Evolutionary conservation across 2,329 filamentous ascomycete genomes (phyloP).

Genomic region (Zasmidium citrigriseum): DNA sequence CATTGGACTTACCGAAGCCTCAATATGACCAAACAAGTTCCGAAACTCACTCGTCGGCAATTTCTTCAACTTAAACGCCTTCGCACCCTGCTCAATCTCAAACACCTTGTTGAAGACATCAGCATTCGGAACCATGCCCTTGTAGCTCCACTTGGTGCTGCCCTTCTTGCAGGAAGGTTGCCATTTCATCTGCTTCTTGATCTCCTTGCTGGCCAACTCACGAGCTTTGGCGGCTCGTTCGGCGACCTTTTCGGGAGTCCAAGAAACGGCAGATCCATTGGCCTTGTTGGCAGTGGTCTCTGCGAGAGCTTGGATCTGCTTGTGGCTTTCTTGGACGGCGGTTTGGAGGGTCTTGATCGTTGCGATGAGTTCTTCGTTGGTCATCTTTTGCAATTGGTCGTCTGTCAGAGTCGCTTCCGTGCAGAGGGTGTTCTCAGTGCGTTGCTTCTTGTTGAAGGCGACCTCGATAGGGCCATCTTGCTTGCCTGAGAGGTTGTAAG

Average conservation of each 20-base stretch:
- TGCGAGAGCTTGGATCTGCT: neutral
- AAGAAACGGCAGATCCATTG: neutral
- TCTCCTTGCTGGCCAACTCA: neutral
- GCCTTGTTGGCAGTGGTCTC: neutral
- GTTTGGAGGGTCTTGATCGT: neutral
- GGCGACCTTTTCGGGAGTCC: constrained; percentile 4
- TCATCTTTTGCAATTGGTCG: neutral
- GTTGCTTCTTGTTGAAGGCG: neutral
- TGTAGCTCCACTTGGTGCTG: constrained; percentile 3
- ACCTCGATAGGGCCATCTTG: neutral
- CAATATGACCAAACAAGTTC: neutral
- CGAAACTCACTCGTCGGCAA: neutral
- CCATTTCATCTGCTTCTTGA: constrained; percentile 14
- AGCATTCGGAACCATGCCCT: neutral
- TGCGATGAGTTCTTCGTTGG: neutral
- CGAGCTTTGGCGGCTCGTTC: constrained; percentile 2
- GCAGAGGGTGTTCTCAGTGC: neutral
- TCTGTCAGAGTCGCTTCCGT: neutral
- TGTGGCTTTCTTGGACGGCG: neutral
- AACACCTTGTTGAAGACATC: constrained; percentile 6
- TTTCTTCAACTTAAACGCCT: constrained; percentile 8
- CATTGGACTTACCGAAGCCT: constrained; percentile 8
- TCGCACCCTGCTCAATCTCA: neutral
- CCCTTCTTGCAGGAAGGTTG: constrained; percentile 10
- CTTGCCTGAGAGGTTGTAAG: neutral